Percentiles rank a stretch among this genome's conserved stretches.
Conservation (phyloP, 495 filamentous ascomycete species). For the Penicillium coffeae region DNA sequence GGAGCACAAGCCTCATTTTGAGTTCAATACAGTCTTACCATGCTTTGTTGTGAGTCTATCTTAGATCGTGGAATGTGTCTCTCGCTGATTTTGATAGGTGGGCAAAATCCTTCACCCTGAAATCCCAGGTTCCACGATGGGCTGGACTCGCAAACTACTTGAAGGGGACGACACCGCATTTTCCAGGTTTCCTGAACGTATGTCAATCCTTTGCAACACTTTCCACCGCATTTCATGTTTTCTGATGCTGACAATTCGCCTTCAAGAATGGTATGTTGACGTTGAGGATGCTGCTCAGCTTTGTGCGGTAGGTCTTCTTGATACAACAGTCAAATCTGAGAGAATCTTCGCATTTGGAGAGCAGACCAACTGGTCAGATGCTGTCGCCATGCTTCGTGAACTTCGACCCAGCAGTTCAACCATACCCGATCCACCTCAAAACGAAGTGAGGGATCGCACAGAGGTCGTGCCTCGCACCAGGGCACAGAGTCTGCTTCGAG, state of each 20-base stretch:
- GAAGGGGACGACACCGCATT: conserved; percentile 15
- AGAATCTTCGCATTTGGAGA: conserved; percentile 36
- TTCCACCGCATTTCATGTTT: no score
- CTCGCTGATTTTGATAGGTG: conserved; percentile 7
- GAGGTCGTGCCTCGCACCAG: conserved; percentile 5
- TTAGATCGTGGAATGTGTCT: not conserved
- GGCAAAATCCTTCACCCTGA: conserved; percentile 28
- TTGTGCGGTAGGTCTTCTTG: conserved; percentile 44
- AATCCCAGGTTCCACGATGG: conserved; percentile 21
- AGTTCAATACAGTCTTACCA: conserved; percentile 51
- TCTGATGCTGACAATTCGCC: not conserved
- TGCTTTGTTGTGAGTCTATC: conserved; percentile 27
- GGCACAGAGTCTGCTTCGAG: conserved; percentile 10
- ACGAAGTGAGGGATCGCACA: conserved; percentile 5
- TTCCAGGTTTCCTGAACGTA: not conserved
- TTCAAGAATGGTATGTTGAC: conserved; percentile 38
- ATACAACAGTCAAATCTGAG: conserved; percentile 35
- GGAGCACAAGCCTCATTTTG: conserved; percentile 44
- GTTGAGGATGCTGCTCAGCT: conserved; percentile 47
- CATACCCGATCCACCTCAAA: conserved; percentile 6
- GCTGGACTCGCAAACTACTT: conserved; percentile 17
- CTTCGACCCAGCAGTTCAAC: conserved; percentile 14
- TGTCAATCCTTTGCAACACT: no score
- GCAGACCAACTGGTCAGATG: conserved; percentile 15
- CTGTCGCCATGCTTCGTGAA: conserved; percentile 10